These are phyloP conservation scores for Hemileccinum hortonii DNA, from an alignment of 1,284 basidiomycete genomes.

Conservation along the genomic window DNA sequence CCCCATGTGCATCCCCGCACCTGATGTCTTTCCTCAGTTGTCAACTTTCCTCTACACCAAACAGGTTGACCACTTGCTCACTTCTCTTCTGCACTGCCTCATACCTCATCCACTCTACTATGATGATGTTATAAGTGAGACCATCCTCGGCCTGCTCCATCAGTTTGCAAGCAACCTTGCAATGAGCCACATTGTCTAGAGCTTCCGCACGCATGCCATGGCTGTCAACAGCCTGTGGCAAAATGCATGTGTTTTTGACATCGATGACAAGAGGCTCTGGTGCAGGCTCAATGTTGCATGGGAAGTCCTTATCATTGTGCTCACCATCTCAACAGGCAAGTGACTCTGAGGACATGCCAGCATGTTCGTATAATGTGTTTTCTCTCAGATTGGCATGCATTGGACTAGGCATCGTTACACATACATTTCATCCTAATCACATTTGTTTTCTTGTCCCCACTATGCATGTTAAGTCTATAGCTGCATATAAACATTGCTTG, in stretches of 20 bases:
- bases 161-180: constrained; percentile 33
- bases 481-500: too few species aligned
- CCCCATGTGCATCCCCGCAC: constrained; percentile 49
- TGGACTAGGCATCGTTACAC: constrained; percentile 12
- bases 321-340: constrained; percentile 29
- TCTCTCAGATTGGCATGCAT: neutral
- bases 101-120: constrained; percentile 23
- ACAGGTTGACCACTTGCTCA: constrained; percentile 43
- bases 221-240: constrained; percentile 57
- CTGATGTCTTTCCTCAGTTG: constrained; percentile 49
- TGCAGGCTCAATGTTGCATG: constrained; percentile 55
- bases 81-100: constrained; percentile 34
- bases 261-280: constrained; percentile 56
- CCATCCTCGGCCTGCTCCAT: constrained; percentile 11
- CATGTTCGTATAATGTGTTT: neutral
- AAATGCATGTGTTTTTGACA: constrained; percentile 57
- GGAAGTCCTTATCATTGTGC: constrained; percentile 47
- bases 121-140: constrained; percentile 14
- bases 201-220: constrained; percentile 41
- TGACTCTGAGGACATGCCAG: constrained; percentile 11
- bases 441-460: neutral
- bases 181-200: constrained; percentile 26
- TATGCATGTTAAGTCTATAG: too few species aligned
- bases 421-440: constrained; percentile 12
- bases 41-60: constrained; percentile 52